phyloP scores from a whole-genome alignment of 106 monocot genomes.

The Alisma plantagoaquatica region DNA sequence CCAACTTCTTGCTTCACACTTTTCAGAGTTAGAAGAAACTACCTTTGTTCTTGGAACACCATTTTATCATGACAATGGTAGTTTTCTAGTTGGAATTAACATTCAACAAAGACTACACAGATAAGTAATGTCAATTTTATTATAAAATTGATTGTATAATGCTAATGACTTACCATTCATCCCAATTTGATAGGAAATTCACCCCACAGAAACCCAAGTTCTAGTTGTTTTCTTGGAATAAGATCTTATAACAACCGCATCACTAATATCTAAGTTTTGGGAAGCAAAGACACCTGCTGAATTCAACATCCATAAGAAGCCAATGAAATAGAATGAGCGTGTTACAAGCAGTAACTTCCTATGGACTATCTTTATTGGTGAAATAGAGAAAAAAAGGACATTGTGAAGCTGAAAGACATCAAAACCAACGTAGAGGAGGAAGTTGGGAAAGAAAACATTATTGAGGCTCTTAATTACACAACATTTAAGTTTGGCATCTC shows the following conservation, averaged over 20 bases:
- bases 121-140: neutral
- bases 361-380: constrained; percentile 74
- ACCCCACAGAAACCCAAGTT: constrained; percentile 86
- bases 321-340: constrained; percentile 63
- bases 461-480: constrained; percentile 54
- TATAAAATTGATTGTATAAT: neutral
- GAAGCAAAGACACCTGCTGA: constrained; percentile 66
- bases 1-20: no score
- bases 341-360: constrained; percentile 56
- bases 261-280: constrained; percentile 73
- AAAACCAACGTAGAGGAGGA: constrained; percentile 50
- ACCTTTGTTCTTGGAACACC: no score
- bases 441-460: constrained; percentile 35
- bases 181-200: constrained; percentile 32
- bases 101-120: no score
- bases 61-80: no score
- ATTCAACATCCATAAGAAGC: constrained; percentile 58
- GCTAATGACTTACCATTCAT: neutral
- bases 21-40: no score
- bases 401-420: constrained; percentile 73
- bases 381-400: constrained; percentile 40
- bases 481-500: no score
- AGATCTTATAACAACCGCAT: constrained; percentile 55
- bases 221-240: constrained; percentile 66
- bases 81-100: no score